phyloP scores from a whole-genome alignment of 495 filamentous ascomycete genomes.

The Hypoxylon cercidicola region DNA sequence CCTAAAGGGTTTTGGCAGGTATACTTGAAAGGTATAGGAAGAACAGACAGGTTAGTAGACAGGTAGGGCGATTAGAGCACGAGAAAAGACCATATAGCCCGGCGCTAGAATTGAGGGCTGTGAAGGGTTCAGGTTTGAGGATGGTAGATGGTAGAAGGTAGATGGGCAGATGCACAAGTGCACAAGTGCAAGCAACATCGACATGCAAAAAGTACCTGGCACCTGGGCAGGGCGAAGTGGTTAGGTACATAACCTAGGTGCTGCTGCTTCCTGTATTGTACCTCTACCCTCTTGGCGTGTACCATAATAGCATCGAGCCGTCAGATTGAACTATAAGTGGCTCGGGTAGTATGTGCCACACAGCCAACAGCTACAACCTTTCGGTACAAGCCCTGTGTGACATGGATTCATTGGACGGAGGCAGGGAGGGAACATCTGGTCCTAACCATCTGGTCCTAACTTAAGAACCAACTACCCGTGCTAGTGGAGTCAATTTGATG shows the following conservation, averaged over 20 bases:
- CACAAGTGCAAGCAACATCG: constrained; percentile 19
- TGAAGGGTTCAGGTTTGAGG: constrained; percentile 24
- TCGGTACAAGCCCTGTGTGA: constrained; percentile 20
- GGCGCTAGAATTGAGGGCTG: constrained; percentile 29
- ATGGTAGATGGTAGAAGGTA: not conserved
- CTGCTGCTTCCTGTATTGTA: not conserved
- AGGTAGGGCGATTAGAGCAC: constrained; percentile 4
- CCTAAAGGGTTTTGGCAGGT: not conserved
- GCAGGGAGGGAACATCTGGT: constrained; percentile 14
- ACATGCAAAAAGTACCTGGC: constrained; percentile 17
- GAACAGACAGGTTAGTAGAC: not conserved
- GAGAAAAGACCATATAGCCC: constrained; percentile 20
- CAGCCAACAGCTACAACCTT: constrained; percentile 27
- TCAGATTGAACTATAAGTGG: constrained; percentile 28
- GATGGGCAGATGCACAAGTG: too few relatives aligned
- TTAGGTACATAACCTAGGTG: not conserved
- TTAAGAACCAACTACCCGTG: too few relatives aligned
- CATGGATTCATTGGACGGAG: not conserved
- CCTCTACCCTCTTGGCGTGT: not conserved
- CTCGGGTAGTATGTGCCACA: constrained; percentile 29
- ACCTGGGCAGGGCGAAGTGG: constrained; percentile 19
- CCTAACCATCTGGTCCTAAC: constrained; percentile 19
- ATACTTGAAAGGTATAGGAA: constrained; percentile 16
- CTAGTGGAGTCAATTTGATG: constrained; percentile 21
- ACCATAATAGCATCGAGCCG: not conserved